Evolutionary conservation across 2,329 filamentous ascomycete species (phyloP), one percentile per base, ranked within the genome.

Genomic region (Penicillium sp.): DNA sequence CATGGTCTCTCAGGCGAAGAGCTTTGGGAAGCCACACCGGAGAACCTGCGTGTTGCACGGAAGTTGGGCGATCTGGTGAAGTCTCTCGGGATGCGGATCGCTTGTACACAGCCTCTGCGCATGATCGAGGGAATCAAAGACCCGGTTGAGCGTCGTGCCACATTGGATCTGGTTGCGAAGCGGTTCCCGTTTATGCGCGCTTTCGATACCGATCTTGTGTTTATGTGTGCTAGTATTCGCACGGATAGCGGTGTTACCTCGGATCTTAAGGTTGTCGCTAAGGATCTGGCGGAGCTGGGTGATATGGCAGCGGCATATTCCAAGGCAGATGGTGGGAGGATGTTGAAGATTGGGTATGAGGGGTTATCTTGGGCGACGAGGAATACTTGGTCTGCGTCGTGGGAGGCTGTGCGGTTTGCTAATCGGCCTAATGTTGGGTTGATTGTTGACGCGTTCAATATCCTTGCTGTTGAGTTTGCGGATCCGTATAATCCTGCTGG

Each of bases 121-220:
- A 52, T 62, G 16, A 71, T 73, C 43, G 71, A 73, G 19, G 71
- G 71, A 0, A 58, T 71, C 47, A 69, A 65, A 50, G 68, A 73
- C 35, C 65, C 65, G 0, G 45, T 7, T 0, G 70, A 72, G 44
- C 69, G 71, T 3, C 60, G 58, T 1, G 58, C 43, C 10, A 57
- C 63, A 0, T 54, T 73, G 0, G 62, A 71, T 11, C 55, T 66
- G 24, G 71, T 73, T 1, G 68, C 69, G 1, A 68, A 72, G 37
- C 64, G 71, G 8, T 73, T 73, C 49, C 71, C 70, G 0, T 73
- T 73, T 37, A 73, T 73, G 71, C 64, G 71, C 7, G 71, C 70
- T 2, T 73, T 73, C 39, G 67, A 71, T 42, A 73, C 71, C 7
- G 71, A 73, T 35, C 62, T 73, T 4, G 71, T 73, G 0, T 73